Percentiles rank a stretch among this genome's conserved stretches.
phyloP scores from a whole-genome alignment of 345 rosid species.

The Arabis hirsuta region DNA sequence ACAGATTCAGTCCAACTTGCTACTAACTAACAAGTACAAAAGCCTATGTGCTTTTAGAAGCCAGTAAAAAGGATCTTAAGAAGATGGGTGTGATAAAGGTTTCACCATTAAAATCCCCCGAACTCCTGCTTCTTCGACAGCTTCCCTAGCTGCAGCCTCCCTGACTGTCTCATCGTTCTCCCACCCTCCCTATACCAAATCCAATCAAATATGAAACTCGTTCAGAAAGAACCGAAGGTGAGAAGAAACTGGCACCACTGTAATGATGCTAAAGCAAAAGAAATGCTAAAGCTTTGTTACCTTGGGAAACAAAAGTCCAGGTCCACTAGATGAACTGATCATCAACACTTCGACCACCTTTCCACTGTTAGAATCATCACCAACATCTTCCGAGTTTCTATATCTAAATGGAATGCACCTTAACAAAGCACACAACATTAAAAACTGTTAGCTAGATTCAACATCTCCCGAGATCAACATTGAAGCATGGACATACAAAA shows the following conservation, averaged over 20 bases:
- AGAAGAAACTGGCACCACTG: background rate
- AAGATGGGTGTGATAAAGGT: background rate
- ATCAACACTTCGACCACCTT: constrained; percentile 76
- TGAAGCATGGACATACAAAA: too few species aligned
- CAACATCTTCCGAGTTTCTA: constrained; percentile 46
- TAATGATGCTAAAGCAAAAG: too few species aligned
- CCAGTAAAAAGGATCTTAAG: too few species aligned
- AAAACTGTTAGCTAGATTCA: constrained; percentile 28
- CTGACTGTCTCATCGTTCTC: constrained; percentile 82
- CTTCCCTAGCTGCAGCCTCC: constrained; percentile 77
- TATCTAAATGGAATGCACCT: constrained; percentile 86
- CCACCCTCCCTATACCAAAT: constrained; percentile 67
- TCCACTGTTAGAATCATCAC: constrained; percentile 42
- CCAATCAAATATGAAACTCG: background rate
- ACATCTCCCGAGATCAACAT: background rate
- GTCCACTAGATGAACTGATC: constrained; percentile 86
- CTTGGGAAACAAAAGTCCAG: constrained; percentile 88
- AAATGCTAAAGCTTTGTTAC: constrained; percentile 36
- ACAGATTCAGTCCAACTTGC: background rate
- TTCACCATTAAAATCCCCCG: constrained; percentile 69
- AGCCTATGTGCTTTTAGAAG: too few species aligned
- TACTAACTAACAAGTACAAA: background rate
- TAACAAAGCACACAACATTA: constrained; percentile 3
- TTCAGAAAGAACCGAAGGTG: background rate
- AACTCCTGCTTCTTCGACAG: constrained; percentile 88